Percentiles rank a stretch among this genome's conserved stretches.
Conservation (phyloP, 2,329 filamentous ascomycete species). For the Ilyonectria robusta region DNA sequence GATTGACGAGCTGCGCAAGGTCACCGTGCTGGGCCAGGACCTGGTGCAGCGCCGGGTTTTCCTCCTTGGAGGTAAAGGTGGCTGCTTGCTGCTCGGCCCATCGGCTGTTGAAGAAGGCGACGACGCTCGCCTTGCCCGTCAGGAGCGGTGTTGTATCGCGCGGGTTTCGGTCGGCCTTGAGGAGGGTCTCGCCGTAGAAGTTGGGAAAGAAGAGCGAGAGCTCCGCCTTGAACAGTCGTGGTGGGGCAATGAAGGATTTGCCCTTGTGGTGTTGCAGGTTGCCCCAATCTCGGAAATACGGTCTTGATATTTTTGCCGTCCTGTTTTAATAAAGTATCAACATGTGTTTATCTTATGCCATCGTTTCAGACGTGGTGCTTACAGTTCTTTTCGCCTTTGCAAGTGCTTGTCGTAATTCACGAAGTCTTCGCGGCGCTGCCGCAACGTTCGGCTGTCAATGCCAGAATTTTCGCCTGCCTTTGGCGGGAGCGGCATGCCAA, state of each 20-base stretch:
- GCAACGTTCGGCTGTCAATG: slow-evolving; percentile 75
- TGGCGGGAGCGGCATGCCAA: slow-evolving; percentile 84
- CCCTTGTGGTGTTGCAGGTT: slow-evolving; percentile 87
- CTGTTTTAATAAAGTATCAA: slow-evolving; percentile 55
- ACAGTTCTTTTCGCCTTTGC: slow-evolving; percentile 82
- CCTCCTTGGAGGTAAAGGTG: slow-evolving; percentile 75
- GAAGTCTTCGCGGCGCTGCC: slow-evolving; percentile 83
- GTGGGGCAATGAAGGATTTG: slow-evolving; percentile 91
- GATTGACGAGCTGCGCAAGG: slow-evolving; percentile 81
- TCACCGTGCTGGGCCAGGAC: slow-evolving; percentile 68
- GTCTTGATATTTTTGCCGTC: slow-evolving; percentile 82
- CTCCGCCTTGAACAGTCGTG: slow-evolving; percentile 86
- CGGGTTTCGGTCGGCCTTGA: slow-evolving; percentile 64
- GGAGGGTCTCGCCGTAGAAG: slow-evolving; percentile 83
- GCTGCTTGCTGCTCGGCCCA: slow-evolving; percentile 89
- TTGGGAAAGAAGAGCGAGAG: slow-evolving; percentile 95
- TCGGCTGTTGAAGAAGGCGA: slow-evolving; percentile 83
- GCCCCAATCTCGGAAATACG: slow-evolving; percentile 96
- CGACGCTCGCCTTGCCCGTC: slow-evolving; percentile 80
- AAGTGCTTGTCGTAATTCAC: slow-evolving; percentile 89
- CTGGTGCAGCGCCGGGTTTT: slow-evolving; percentile 79
- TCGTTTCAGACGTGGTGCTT: slow-evolving; percentile 44
- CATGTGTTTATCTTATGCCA: background rate
- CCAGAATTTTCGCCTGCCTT: slow-evolving; percentile 86
- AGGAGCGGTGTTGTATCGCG: slow-evolving; percentile 83